phyloP scores from a whole-genome alignment of 1,139 yeast species.

The Candida frijolesensis region DNA sequence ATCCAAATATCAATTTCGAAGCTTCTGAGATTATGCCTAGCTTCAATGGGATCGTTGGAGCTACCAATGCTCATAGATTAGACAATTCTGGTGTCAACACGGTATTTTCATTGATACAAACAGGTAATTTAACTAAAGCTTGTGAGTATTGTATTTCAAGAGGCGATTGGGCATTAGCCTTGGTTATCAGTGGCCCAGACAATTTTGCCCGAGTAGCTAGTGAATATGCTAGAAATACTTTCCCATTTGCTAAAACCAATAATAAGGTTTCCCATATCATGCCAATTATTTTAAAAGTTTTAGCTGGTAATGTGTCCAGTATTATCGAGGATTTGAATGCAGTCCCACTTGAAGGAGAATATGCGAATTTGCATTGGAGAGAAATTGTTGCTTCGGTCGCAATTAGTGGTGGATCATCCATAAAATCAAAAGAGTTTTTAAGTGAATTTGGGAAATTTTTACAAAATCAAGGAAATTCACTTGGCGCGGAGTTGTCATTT shows the following conservation, averaged over 20 bases:
- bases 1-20: constrained; percentile 36
- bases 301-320: constrained; percentile 62
- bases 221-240: constrained; percentile 41
- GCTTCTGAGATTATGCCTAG: constrained; percentile 15
- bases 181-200: constrained; percentile 65
- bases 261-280: constrained; percentile 53
- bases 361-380: constrained; percentile 57
- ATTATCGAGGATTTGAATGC: constrained; percentile 52
- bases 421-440: constrained; percentile 44
- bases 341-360: constrained; percentile 45
- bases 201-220: constrained; percentile 60
- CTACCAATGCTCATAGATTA: constrained; percentile 36
- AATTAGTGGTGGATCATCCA: constrained; percentile 34
- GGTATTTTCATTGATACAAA: constrained; percentile 46
- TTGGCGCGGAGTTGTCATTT: constrained; percentile 50
- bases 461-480: constrained; percentile 25
- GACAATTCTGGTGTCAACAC: constrained; percentile 39
- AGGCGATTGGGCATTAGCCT: constrained; percentile 78
- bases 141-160: constrained; percentile 60
- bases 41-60: constrained; percentile 19
- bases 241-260: constrained; percentile 42
- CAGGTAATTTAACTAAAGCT: constrained; percentile 71
- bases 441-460: constrained; percentile 57
- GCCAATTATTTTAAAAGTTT: constrained; percentile 63
- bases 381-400: constrained; percentile 50